These are phyloP conservation scores for Lotus japonicus DNA, from an alignment of 306 rosid genomes.

Conservation along the genomic window DNA sequence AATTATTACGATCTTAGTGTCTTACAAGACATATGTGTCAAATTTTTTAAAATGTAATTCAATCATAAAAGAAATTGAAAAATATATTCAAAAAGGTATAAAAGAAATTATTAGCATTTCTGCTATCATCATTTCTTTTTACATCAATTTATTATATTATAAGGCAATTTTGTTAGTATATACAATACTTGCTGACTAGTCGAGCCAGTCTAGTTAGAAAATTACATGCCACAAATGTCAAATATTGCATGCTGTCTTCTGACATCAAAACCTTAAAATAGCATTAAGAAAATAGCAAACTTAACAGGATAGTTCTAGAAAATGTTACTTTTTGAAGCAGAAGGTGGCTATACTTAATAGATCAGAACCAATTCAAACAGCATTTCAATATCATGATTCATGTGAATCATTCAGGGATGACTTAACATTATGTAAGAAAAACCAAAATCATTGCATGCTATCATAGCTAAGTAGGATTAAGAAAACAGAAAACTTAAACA, in stretches of 20 bases:
- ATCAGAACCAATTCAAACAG: background rate
- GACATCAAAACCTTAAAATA: background rate
- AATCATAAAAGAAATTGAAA: no score
- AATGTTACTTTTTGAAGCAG: background rate
- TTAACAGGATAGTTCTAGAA: background rate
- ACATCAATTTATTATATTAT: background rate
- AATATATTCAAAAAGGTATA: no score
- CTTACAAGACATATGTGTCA: no score
- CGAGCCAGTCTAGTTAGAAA: background rate
- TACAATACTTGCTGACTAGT: background rate
- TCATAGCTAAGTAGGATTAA: slow-evolving; percentile 9
- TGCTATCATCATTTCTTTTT: no score
- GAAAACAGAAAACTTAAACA: slow-evolving; percentile 3
- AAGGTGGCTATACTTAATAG: background rate
- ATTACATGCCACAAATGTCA: slow-evolving; percentile 18
- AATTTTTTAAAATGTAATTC: no score
- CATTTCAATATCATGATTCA: slow-evolving; percentile 16
- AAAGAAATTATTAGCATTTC: no score
- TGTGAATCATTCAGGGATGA: slow-evolving; percentile 21
- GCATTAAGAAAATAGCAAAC: slow-evolving; percentile 14
- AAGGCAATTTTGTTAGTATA: background rate
- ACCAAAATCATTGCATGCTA: background rate
- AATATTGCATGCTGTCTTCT: slow-evolving; percentile 7
- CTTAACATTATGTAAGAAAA: slow-evolving; percentile 10
- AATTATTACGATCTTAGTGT: no score